Base-by-base conservation (phyloP, 306 rosid species). In the Parietaria judaica region DNA sequence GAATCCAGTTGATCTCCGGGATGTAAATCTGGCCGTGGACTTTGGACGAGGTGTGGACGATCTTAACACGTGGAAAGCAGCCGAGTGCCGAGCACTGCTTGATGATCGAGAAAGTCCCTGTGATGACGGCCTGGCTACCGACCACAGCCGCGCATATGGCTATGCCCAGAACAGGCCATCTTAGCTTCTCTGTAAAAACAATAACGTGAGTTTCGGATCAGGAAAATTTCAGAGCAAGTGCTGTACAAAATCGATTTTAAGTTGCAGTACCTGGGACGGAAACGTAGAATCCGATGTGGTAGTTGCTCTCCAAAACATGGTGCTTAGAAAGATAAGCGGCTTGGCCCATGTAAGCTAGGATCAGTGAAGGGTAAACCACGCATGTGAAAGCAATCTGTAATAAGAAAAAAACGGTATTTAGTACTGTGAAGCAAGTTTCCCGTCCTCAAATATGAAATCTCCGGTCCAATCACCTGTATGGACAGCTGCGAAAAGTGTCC, bases 121-220 rank as follows among this genome's bases (percentile, higher is more conserved):
- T 90, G 60, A 90, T 90, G 50, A 90, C 81, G 60, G 97, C 97
- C 81, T 90, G 97, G 64, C 97, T 90, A 74, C 97, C 97, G 59
- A 90, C 97, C 66, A 90, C 97, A 8, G 97, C 94, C 41, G 94
- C 96, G 65, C 87, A 90, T 75, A 90, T 90, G 74, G 96, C 97
- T 65, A 90, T 90, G 48, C 72, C 96, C 67, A 87, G 84, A 72
- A 90, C 91, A 7, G 97, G 97, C 96, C 90, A 85, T 70, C 97
- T 83, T 71, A 90, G 64, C 52, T 70, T 76, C 78, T 76, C 97
- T 90, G 82, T 12, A 35, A 58, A 17, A 4, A 48, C 63, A 58
- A 16, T 4, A n/a, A 55, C 54, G 8, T 12, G 36, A 61, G 36
- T 11, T 49, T n/a, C 9, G 1, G 53, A 41, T 63, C 36, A 58